Conservation (phyloP, 805 yeast species). For the Candida peoriensis region DNA sequence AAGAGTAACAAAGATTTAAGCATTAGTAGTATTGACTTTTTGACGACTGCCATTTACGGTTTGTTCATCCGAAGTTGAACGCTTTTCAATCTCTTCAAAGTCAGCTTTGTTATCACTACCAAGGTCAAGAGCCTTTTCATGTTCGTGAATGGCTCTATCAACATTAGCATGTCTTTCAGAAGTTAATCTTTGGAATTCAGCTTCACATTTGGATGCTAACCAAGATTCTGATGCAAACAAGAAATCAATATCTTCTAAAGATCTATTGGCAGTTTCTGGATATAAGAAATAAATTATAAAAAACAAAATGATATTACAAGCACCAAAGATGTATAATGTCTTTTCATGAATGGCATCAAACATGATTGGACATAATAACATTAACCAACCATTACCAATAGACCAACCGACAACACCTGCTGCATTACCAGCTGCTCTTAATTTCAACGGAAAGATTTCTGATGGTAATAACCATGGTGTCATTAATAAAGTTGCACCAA, state of each 20-base stretch:
- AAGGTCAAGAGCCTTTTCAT: no score
- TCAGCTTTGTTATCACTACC: no score
- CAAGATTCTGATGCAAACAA: slow-evolving; percentile 1
- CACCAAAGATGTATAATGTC: slow-evolving; percentile 3
- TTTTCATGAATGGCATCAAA: slow-evolving; percentile 3
- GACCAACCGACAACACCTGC: slow-evolving; percentile 4
- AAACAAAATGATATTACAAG: slow-evolving; percentile 1
- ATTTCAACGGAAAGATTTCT: slow-evolving; percentile 3
- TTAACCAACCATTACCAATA: slow-evolving; percentile 3
- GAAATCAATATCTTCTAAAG: slow-evolving; percentile 3
- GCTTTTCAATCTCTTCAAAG: no score
- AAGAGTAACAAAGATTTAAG: no score
- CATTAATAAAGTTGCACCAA: slow-evolving; percentile 3
- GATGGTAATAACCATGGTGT: slow-evolving; percentile 3
- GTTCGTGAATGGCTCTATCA: no score
- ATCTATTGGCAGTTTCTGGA: slow-evolving; percentile 3
- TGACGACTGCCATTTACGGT: no score
- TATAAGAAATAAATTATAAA: slow-evolving; percentile 1
- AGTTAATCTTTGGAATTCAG: not conserved
- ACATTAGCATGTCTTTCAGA: no score
- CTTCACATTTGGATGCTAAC: not conserved
- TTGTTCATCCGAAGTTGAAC: no score
- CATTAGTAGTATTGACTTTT: no score
- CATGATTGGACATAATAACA: slow-evolving; percentile 4
- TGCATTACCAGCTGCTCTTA: slow-evolving; percentile 4